A percentile compares a stretch with the other conserved stretches of the same genome.
phyloP scores from a whole-genome alignment of 257 asterid genomes.

The Scutellaria minor region DNA sequence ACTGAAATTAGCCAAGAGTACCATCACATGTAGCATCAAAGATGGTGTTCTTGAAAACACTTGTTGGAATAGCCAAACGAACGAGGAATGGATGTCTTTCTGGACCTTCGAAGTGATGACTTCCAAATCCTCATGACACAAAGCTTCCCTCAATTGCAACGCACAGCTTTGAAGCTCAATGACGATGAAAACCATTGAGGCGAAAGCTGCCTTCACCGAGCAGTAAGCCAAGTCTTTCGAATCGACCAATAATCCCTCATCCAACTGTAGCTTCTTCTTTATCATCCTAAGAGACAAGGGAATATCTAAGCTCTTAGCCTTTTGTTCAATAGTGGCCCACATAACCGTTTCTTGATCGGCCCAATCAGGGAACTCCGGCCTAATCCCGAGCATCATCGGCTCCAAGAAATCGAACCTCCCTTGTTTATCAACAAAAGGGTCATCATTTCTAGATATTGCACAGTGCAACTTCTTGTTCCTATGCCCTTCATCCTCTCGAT shows the following conservation, averaged over 20 bases:
- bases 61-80: constrained; percentile 82
- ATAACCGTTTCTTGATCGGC: constrained; percentile 60
- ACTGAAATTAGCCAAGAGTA: constrained; percentile 69
- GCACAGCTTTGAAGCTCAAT: constrained; percentile 80
- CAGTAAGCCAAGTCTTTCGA: constrained; percentile 45
- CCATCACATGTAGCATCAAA: constrained; percentile 76
- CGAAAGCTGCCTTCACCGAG: constrained; percentile 65
- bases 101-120: constrained; percentile 51
- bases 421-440: constrained; percentile 25
- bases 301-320: constrained; percentile 72
- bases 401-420: constrained; percentile 64
- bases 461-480: constrained; percentile 37
- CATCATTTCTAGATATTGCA: constrained; percentile 36
- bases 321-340: constrained; percentile 63
- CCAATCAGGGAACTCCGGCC: constrained; percentile 77
- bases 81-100: constrained; percentile 75
- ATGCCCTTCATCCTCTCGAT: constrained; percentile 22
- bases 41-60: constrained; percentile 75
- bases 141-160: constrained; percentile 64
- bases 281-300: constrained; percentile 85
- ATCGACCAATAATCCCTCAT: constrained; percentile 39
- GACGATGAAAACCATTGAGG: constrained; percentile 73
- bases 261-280: constrained; percentile 62
- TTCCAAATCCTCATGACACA: constrained; percentile 66
- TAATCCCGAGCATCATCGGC: constrained; percentile 77